Evolutionary conservation across 768 basidiomycete genomes (phyloP).

Genomic region (Tephrocybe sp.): DNA sequence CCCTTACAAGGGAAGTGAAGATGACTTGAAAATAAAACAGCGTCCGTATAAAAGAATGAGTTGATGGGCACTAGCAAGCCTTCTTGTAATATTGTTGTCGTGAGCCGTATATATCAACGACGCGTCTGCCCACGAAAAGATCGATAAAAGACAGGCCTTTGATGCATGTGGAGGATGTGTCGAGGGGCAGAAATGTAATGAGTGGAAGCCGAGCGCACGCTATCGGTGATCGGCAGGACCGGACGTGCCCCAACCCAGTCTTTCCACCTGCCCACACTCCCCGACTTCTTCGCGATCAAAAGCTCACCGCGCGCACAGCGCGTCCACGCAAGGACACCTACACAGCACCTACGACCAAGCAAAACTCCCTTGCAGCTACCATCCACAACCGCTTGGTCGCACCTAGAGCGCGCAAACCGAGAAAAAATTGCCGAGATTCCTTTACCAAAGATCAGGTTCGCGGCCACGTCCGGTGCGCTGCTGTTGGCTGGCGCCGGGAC

Average conservation of each 20-base stretch:
- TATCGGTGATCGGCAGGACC: slow-evolving; percentile 32
- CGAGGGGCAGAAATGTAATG: slow-evolving; percentile 19
- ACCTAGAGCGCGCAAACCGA: slow-evolving; percentile 43
- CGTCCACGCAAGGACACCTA: slow-evolving; percentile 34
- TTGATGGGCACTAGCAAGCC: slow-evolving; percentile 28
- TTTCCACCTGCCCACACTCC: slow-evolving; percentile 29
- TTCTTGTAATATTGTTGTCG: slow-evolving; percentile 22
- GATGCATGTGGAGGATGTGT: slow-evolving; percentile 6
- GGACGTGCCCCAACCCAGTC: slow-evolving; percentile 41
- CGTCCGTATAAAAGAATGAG: slow-evolving; percentile 67
- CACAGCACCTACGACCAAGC: slow-evolving; percentile 29
- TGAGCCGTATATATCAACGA: slow-evolving; percentile 24
- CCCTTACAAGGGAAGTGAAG: slow-evolving; percentile 14
- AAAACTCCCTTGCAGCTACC: slow-evolving; percentile 42
- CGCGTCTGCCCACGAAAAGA: slow-evolving; percentile 18
- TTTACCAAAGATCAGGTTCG: slow-evolving; percentile 60
- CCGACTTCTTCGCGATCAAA: slow-evolving; percentile 16
- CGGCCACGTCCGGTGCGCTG: slow-evolving; percentile 45
- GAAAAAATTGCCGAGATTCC: slow-evolving; percentile 26
- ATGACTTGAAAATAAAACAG: slow-evolving; percentile 64
- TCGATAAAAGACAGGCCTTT: neutral
- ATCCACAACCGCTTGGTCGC: slow-evolving; percentile 48
- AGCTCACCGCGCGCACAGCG: slow-evolving; percentile 19
- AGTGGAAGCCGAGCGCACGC: slow-evolving; percentile 30
- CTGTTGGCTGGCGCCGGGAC: slow-evolving; percentile 44